Conservation (phyloP, 257 asterid species). For the Solanum raphanifolium region DNA sequence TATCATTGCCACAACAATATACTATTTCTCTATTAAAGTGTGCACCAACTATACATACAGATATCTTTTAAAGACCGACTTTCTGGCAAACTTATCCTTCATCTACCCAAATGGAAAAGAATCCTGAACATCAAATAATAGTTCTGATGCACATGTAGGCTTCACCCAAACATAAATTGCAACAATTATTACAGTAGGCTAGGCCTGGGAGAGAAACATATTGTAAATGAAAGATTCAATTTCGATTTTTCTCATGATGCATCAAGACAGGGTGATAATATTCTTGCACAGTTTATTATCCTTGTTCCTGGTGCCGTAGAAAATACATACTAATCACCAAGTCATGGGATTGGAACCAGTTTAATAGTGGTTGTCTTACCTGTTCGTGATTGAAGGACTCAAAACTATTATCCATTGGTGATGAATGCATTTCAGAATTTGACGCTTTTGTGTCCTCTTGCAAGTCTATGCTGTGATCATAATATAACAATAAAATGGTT, state of each 20-base stretch:
- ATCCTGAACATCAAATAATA: background rate
- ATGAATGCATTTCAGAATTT: conserved; percentile 17
- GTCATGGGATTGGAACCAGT: background rate
- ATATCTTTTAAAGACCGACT: background rate
- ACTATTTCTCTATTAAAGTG: background rate
- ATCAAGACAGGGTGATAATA: background rate
- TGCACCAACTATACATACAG: background rate
- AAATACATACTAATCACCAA: background rate
- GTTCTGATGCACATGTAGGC: background rate
- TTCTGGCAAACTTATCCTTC: too few relatives aligned
- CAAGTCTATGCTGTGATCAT: conserved; percentile 43
- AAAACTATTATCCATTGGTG: conserved; percentile 24
- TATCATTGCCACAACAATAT: background rate
- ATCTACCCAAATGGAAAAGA: background rate
- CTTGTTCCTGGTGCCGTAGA: background rate
- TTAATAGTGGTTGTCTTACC: conserved; percentile 22
- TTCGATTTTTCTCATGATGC: background rate
- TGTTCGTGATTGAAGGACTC: conserved; percentile 35
- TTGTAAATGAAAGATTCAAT: background rate
- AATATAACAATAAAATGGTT: background rate
- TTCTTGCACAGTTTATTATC: background rate
- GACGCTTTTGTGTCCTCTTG: conserved; percentile 30
- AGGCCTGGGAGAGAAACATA: background rate
- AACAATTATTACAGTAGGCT: background rate
- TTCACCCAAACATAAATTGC: background rate